phyloP scores from a whole-genome alignment of 108 stramenopile genomes.

The Discostella pseudostelligera region DNA sequence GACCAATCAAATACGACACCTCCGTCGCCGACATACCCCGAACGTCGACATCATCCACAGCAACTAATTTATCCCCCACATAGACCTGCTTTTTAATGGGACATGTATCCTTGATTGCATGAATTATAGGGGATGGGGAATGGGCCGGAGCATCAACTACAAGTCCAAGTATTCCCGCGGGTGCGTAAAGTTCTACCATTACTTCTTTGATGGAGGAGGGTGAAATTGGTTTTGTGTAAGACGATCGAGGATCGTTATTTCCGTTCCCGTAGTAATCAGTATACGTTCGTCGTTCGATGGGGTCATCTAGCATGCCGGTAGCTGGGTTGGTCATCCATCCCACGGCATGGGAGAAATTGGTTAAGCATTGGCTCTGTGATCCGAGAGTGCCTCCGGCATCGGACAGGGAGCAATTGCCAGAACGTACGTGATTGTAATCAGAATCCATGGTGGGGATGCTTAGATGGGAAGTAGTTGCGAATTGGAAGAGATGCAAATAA shows the following conservation, averaged over 20 bases:
- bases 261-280: not conserved
- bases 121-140: slow-evolving; percentile 33
- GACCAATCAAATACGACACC: slow-evolving; percentile 33
- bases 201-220: slow-evolving; percentile 6
- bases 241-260: not conserved
- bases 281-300: slow-evolving; percentile 7
- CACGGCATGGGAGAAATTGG: slow-evolving; percentile 5
- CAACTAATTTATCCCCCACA: slow-evolving; percentile 46
- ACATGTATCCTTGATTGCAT: slow-evolving; percentile 46
- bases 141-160: slow-evolving; percentile 42
- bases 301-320: not conserved
- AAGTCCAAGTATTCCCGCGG: slow-evolving; percentile 45
- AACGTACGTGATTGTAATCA: slow-evolving; percentile 28
- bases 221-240: not conserved
- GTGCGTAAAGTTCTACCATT: slow-evolving; percentile 46
- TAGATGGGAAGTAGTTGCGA: not conserved
- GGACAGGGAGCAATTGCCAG: slow-evolving; percentile 39
- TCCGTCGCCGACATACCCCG: slow-evolving; percentile 41
- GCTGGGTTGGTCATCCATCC: slow-evolving; percentile 6
- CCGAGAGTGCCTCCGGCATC: slow-evolving; percentile 50
- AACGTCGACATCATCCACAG: slow-evolving; percentile 50
- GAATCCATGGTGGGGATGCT: slow-evolving; percentile 38
- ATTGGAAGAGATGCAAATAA: not conserved
- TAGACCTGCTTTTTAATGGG: slow-evolving; percentile 34
- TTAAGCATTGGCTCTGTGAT: slow-evolving; percentile 18